Conservation (phyloP, 768 basidiomycete genomes). For the Trametes cingulata region DNA sequence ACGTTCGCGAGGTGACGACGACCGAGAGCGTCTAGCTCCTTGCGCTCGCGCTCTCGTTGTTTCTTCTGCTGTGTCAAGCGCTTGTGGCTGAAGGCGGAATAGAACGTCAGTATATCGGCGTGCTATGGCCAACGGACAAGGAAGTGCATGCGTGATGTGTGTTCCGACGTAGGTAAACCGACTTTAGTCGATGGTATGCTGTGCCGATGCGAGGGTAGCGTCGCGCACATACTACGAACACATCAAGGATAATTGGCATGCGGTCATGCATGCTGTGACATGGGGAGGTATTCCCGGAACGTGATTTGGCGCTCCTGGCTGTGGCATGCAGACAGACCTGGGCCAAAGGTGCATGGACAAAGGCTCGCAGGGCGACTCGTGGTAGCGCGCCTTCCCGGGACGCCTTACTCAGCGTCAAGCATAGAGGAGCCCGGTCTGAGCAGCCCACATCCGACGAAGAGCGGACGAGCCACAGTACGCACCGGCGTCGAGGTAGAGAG, state of each 20-base stretch:
- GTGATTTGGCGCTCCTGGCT: no score
- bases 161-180: no score
- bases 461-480: no score
- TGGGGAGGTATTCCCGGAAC: not conserved
- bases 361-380: not conserved
- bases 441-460: no score
- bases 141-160: not conserved
- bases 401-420: constrained; percentile 7
- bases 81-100: constrained; percentile 68
- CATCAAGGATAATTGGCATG: no score
- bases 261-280: not conserved
- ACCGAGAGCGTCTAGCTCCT: constrained; percentile 86
- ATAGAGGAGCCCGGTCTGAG: no score
- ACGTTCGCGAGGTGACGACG: constrained; percentile 89
- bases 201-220: no score
- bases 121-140: not conserved
- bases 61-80: constrained; percentile 95
- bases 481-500: no score
- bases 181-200: no score
- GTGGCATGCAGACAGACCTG: not conserved
- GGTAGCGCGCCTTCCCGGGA: not conserved
- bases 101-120: not conserved
- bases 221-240: no score
- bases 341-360: not conserved
- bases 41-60: constrained; percentile 90